A percentile compares a stretch with the other conserved stretches of the same genome.
These are phyloP conservation scores for Ganoderma meredithae DNA, from an alignment of 1,284 basidiomycete genomes.

Conservation along the genomic window DNA sequence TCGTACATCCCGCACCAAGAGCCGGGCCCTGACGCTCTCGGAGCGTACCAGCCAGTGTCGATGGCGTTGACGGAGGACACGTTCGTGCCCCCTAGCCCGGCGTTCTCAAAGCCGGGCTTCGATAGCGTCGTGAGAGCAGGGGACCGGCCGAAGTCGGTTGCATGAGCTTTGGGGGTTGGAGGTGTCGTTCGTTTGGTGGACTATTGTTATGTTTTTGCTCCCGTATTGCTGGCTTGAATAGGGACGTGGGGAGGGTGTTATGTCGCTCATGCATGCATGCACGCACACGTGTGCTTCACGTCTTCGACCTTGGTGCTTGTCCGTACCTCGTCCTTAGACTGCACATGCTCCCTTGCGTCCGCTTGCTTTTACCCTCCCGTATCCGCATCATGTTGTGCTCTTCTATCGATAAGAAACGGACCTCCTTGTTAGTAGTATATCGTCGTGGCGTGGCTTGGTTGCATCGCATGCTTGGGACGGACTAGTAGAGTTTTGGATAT, in stretches of 20 bases:
- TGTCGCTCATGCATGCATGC: slow-evolving; percentile 18
- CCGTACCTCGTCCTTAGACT: slow-evolving; percentile 2
- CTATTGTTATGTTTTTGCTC: slow-evolving; percentile 1
- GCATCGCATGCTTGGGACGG: slow-evolving; percentile 20
- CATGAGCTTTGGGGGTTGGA: slow-evolving; percentile 37
- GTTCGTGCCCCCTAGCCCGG: slow-evolving; percentile 69
- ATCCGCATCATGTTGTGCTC: slow-evolving; percentile 28
- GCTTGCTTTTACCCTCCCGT: slow-evolving; percentile 1
- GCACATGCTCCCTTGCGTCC: background rate
- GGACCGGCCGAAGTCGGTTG: slow-evolving; percentile 55
- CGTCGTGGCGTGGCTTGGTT: slow-evolving; percentile 9
- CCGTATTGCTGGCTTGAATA: slow-evolving; percentile 5
- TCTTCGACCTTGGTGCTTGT: slow-evolving; percentile 9
- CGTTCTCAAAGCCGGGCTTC: slow-evolving; percentile 56
- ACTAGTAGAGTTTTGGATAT: slow-evolving; percentile 12
- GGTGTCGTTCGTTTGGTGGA: background rate
- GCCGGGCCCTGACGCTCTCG: slow-evolving; percentile 33
- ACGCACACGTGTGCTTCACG: slow-evolving; percentile 16
- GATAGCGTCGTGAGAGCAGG: slow-evolving; percentile 35
- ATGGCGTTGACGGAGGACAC: slow-evolving; percentile 81
- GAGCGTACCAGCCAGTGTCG: slow-evolving; percentile 73
- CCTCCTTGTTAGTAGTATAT: slow-evolving; percentile 26
- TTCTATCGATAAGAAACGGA: slow-evolving; percentile 31
- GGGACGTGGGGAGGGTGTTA: slow-evolving; percentile 3
- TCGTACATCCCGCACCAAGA: slow-evolving; percentile 35